Base-by-base conservation (phyloP, 768 basidiomycete species). In the Agrocybe pediades region DNA sequence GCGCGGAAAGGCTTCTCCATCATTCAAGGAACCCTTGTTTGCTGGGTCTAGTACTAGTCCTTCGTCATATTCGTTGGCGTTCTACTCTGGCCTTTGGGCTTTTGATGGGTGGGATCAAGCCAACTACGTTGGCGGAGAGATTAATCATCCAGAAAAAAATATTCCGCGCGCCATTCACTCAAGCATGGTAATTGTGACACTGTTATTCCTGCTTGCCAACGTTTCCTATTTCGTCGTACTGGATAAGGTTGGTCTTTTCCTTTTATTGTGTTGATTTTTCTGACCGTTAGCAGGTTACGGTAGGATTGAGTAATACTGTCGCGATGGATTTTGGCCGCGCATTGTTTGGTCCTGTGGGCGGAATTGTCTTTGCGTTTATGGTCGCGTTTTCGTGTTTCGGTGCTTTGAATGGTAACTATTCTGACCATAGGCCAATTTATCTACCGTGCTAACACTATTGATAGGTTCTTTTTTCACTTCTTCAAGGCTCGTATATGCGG, bases 61-160 rank as follows among this genome's bases (percentile, higher is more conserved):
- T 0, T 90, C 92, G 1, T 77, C 85, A 2, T 98, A 93, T 72
- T 92, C 95, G 6, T 75, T 98, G n/a, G 96, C 95, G 0, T 75
- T 98, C 6, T 99, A 97, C 69, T 96, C 94, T 9, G 92, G 94
- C 2, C 73, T 98, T 3, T 98, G 90, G 92, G 95, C 95, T 1
- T 95, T 92, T 59, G 95, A 95, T 68, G 96, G 96, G 0, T 99
- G 95, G 95, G 95, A 95, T 63, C 89, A 91, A 70, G 87, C 83
- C 24, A 95, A 93, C 66, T 96, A 89, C 58, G 91, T 98, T 15
- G 91, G 89, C 13, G 95, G 91, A 24, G 94, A 94, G 69, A 90
- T 98, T 74, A 73, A 77, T 49, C 82, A 88, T 55, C 86, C 92
- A 2, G 83, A 88, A 63, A 89, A 84, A 65, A 94, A 95, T 62